Base-by-base conservation (phyloP, 805 yeast genomes). In the Starmera caribaea region DNA sequence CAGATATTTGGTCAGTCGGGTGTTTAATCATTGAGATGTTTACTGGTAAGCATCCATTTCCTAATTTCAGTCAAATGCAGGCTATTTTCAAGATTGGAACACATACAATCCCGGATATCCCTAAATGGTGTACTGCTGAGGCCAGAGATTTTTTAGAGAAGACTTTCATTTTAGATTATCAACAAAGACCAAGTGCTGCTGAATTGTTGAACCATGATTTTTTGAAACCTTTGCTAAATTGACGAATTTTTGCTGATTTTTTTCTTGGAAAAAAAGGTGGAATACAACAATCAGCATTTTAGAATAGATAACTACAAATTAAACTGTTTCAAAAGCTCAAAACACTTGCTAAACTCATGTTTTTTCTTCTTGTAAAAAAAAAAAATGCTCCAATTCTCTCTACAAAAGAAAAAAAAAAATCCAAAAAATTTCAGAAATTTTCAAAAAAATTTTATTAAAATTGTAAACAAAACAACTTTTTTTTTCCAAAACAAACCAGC, bases 1-100 rank as follows among this genome's bases (percentile, higher is more conserved):
- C 96, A 0, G 98, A 92, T 58, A 87, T 92, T 21, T 92, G 98
- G 98, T 86, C 96, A 1, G 81, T 94, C 9, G 98, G 97, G 1
- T 92, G 97, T 58, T 71, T 92, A 21, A 74, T 90, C 12, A 80
- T 92, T 29, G 98, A 92, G 59, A 88, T 92, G 95, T 80, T 86
- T 51, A 88, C 98, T 0, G 97, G 96, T 2, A 78, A 79, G 41
- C 98, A 92, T 58, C 98, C 98, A 24, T 92, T 83, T 65, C 97
- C 98, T 2, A 83, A 84, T 43, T 84, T 88, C 48, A 80, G 88
- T 38, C 97, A 88, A 57, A 87, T 89, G 95, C 98, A 92, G 61
- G 97, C 97, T 9, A 81, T 92, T 31, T 92, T 89, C 72, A 81
- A 83, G 58, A 83, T 92, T 40, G 98, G 98, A 2, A 84, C 92